Conservation (phyloP, 345 rosid species). For the Aquilaria malaccensis region DNA sequence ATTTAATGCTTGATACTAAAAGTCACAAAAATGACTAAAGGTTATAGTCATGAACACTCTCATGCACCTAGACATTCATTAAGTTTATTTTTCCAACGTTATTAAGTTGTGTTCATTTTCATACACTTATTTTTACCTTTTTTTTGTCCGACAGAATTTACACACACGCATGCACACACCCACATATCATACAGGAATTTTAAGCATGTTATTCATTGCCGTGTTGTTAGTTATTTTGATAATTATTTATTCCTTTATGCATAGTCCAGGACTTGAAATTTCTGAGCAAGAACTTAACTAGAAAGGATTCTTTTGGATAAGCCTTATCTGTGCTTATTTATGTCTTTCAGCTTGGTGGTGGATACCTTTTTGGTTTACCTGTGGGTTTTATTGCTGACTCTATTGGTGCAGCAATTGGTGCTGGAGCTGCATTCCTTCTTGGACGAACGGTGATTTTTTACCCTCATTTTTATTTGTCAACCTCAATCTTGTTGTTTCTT, state of each 20-base stretch:
- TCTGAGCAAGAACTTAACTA: neutral
- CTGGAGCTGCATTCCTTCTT: slow-evolving; percentile 91
- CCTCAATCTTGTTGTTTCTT: neutral
- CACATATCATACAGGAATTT: too few relatives aligned
- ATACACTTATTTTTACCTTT: too few relatives aligned
- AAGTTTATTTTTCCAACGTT: too few relatives aligned
- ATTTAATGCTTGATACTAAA: too few relatives aligned
- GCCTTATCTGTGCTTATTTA: slow-evolving; percentile 16
- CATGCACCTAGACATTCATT: too few relatives aligned
- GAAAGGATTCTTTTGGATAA: neutral
- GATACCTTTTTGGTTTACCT: slow-evolving; percentile 93
- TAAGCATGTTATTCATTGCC: neutral
- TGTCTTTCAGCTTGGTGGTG: slow-evolving; percentile 88
- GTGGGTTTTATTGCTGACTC: slow-evolving; percentile 95
- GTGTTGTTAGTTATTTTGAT: neutral
- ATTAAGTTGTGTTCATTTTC: too few relatives aligned
- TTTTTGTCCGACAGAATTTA: too few relatives aligned
- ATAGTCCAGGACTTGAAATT: neutral
- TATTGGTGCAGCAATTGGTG: slow-evolving; percentile 85
- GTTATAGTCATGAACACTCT: too few relatives aligned
- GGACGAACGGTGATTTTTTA: slow-evolving; percentile 64
- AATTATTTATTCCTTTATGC: neutral
- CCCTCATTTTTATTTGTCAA: neutral
- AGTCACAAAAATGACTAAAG: too few relatives aligned
- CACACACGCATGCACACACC: too few relatives aligned